These are phyloP conservation scores for Isabelozyma gotoi DNA, from an alignment of 805 yeast genomes.

Conservation along the genomic window DNA sequence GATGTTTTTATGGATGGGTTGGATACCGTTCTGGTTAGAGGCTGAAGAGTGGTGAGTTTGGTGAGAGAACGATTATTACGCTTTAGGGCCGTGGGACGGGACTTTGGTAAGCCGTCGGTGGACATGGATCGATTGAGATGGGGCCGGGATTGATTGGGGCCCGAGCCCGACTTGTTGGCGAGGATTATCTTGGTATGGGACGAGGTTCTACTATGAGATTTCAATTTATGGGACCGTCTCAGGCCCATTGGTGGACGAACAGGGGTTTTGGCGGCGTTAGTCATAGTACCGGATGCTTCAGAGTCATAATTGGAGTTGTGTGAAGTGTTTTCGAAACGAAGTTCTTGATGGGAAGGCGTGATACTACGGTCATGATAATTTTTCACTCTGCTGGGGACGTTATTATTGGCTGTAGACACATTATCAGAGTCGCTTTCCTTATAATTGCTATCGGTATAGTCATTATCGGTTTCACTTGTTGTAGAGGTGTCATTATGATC, in stretches of 20 bases:
- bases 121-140: conserved; percentile 38
- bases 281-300: neutral
- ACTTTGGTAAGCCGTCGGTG: conserved; percentile 35
- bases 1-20: conserved; percentile 27
- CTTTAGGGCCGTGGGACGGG: conserved; percentile 21
- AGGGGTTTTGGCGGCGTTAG: neutral
- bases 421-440: too few relatives aligned
- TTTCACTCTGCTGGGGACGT: too few relatives aligned
- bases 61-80: conserved; percentile 38
- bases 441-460: too few relatives aligned
- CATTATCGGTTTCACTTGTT: too few relatives aligned
- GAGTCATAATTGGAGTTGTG: neutral
- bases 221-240: conserved; percentile 5
- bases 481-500: too few relatives aligned
- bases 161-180: conserved; percentile 8
- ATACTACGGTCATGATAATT: too few relatives aligned
- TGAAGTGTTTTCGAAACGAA: neutral
- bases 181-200: conserved; percentile 25
- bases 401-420: too few relatives aligned
- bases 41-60: conserved; percentile 32
- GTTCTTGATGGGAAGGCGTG: neutral
- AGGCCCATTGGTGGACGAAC: neutral
- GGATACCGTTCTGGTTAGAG: conserved; percentile 33
- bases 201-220: conserved; percentile 22
- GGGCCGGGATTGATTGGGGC: conserved; percentile 19